phyloP scores from a whole-genome alignment of 2,329 filamentous ascomycete species.

The Ceratocystis eucalypticola region DNA sequence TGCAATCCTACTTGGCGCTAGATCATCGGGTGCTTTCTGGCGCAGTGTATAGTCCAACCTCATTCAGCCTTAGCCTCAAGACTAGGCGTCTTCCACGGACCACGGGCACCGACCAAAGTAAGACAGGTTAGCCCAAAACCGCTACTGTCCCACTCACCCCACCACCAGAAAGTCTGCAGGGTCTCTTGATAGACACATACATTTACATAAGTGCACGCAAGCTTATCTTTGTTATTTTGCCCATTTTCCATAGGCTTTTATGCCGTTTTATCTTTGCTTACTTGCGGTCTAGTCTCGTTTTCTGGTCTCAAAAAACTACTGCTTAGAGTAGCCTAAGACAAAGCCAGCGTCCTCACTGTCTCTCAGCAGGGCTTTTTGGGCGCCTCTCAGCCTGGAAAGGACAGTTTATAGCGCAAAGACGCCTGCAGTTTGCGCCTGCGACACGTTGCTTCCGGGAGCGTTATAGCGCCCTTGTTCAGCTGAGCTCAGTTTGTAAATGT shows the following conservation, averaged over 20 bases:
- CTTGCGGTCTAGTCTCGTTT: not conserved
- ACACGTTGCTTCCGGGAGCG: not conserved
- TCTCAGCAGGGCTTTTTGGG: not conserved
- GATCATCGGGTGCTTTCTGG: not conserved
- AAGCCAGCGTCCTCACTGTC: not conserved
- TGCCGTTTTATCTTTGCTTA: not conserved
- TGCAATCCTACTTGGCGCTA: not conserved
- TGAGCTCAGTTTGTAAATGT: not conserved
- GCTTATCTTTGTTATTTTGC: too few species aligned
- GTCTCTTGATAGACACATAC: not conserved
- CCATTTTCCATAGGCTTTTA: too few species aligned
- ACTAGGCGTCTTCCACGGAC: not conserved
- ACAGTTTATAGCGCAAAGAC: not conserved
- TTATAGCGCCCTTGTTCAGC: not conserved
- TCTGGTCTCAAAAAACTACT: too few species aligned
- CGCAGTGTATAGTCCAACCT: not conserved
- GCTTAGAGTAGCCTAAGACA: not conserved
- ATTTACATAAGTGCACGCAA: too few species aligned
- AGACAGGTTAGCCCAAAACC: not conserved
- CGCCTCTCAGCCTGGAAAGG: not conserved
- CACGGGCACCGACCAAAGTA: not conserved
- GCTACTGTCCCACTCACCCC: too few species aligned
- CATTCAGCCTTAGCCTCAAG: not conserved
- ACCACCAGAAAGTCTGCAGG: not conserved
- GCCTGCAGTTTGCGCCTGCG: not conserved